Percentiles rank a stretch among this genome's conserved stretches.
phyloP scores from a whole-genome alignment of 768 basidiomycete genomes.

The Suillus plorans region DNA sequence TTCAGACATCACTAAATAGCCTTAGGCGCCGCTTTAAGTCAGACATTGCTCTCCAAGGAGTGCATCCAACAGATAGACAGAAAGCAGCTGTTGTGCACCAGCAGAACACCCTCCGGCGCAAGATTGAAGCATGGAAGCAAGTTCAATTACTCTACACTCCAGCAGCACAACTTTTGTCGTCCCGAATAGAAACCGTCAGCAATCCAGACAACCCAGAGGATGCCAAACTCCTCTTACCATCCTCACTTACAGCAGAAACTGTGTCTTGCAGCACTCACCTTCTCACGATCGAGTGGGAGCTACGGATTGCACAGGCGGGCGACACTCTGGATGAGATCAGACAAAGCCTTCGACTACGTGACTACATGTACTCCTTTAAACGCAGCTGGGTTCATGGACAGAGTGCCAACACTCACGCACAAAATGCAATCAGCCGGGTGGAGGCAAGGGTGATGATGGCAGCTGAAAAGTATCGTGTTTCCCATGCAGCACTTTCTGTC shows the following conservation, averaged over 20 bases:
- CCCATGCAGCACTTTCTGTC: slow-evolving; percentile 4
- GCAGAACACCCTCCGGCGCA: slow-evolving; percentile 16
- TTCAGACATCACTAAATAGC: neutral
- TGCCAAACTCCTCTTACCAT: neutral
- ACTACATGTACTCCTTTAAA: slow-evolving; percentile 16
- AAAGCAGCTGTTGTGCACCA: slow-evolving; percentile 24
- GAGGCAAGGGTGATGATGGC: slow-evolving; percentile 5
- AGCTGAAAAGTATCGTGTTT: slow-evolving; percentile 9
- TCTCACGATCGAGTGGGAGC: slow-evolving; percentile 2
- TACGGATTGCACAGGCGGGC: neutral
- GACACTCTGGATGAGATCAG: slow-evolving; percentile 10
- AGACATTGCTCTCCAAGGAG: slow-evolving; percentile 9
- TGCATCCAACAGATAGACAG: slow-evolving; percentile 28
- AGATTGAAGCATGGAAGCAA: slow-evolving; percentile 28
- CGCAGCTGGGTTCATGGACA: slow-evolving; percentile 15
- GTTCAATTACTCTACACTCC: slow-evolving; percentile 17
- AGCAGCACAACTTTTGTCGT: neutral
- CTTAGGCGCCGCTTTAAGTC: neutral
- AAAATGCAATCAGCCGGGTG: slow-evolving; percentile 3
- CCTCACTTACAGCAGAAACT: neutral
- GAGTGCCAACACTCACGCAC: slow-evolving; percentile 6
- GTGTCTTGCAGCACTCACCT: neutral
- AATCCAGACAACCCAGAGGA: neutral
- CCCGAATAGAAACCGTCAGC: neutral
- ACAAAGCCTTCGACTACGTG: slow-evolving; percentile 7